A percentile compares a stretch with the other conserved stretches of the same genome.
Evolutionary conservation across 768 basidiomycete species (phyloP).

Genomic region (Boletus tylopilopsis): DNA sequence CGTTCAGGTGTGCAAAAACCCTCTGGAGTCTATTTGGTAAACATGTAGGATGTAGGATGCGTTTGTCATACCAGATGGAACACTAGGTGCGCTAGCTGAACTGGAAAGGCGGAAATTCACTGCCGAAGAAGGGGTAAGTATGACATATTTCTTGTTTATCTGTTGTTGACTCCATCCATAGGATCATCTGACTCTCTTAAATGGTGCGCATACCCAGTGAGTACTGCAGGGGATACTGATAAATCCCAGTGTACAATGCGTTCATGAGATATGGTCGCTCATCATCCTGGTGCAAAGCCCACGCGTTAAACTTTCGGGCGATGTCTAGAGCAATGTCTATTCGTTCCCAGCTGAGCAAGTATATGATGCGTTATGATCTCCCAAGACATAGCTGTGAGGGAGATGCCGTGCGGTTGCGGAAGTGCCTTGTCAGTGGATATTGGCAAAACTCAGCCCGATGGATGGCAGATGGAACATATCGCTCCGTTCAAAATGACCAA

Average conservation of each 20-base stretch:
- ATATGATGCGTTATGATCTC: slow-evolving; percentile 85
- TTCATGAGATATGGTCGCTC: slow-evolving; percentile 82
- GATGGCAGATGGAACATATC: slow-evolving; percentile 90
- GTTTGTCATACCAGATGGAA: slow-evolving; percentile 85
- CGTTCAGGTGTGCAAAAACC: slow-evolving; percentile 60
- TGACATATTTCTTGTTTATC: not conserved
- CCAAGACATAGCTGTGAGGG: slow-evolving; percentile 86
- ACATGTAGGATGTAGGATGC: slow-evolving; percentile 55
- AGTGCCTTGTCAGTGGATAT: slow-evolving; percentile 89
- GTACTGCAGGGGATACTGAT: slow-evolving; percentile 2
- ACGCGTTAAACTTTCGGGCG: slow-evolving; percentile 90
- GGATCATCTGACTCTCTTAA: slow-evolving; percentile 94
- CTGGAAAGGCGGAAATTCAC: slow-evolving; percentile 95
- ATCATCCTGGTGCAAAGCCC: slow-evolving; percentile 89
- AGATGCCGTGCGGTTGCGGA: slow-evolving; percentile 76
- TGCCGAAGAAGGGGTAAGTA: slow-evolving; percentile 89
- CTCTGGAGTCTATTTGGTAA: not conserved
- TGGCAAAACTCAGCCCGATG: slow-evolving; percentile 92
- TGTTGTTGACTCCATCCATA: slow-evolving; percentile 27
- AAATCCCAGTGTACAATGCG: slow-evolving; percentile 80
- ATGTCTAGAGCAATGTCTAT: slow-evolving; percentile 94
- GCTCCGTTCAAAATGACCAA: slow-evolving; percentile 80
- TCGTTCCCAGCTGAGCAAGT: slow-evolving; percentile 91
- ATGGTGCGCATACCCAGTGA: slow-evolving; percentile 53
- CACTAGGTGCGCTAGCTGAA: slow-evolving; percentile 82